Evolutionary conservation across 164 flowering plant genomes (phyloP), one percentile per base, ranked within the genome.

Genomic region (Vitis labrusca): DNA sequence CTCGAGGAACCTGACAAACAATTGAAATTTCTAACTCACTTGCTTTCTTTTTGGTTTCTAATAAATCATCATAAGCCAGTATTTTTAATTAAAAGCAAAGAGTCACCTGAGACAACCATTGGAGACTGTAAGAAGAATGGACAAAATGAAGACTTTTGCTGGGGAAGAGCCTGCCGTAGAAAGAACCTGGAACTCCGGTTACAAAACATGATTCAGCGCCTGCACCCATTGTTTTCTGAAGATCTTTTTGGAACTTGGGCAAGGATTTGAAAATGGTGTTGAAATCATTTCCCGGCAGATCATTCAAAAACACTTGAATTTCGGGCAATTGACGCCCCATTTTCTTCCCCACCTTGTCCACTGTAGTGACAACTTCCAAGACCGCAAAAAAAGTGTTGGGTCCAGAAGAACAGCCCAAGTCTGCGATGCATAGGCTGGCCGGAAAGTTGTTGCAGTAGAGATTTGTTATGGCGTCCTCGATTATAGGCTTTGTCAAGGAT

Each of bases 381-480:
- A 80, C 71, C 3, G 68, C 78, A 3, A 75, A 50, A 13, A 91
- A 50, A 37, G 92, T 73, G 78, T 91, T 91, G 52, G 90, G 88
- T 23, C 97, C 97, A 1, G 92, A 85, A 27, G 93, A 87, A 58
- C 97, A 91, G 0, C 97, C 93, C 73, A 91, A 50, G 64, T 89
- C 93, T 13, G 89, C 93, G 10, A 91, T 79, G 66, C 70, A 50
- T 17, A 85, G 19, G 59, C 66, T 69, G 50, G 66, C 23, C 1
- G 80, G 77, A 51, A 59, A 56, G 11, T 47, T 61, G 63, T 52
- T 63, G 68, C 48, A 12, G 67, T 68, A 81, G 17, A 83, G 71
- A 19, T 76, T 77, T 0, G 57, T 59, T 15, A 85, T 65, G 29
- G 86, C 83, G 66, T 81, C 82, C 64, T 80, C 81, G 49, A 52